Conservation (phyloP, 1,284 basidiomycete genomes). For the Gomphus sp. region DNA sequence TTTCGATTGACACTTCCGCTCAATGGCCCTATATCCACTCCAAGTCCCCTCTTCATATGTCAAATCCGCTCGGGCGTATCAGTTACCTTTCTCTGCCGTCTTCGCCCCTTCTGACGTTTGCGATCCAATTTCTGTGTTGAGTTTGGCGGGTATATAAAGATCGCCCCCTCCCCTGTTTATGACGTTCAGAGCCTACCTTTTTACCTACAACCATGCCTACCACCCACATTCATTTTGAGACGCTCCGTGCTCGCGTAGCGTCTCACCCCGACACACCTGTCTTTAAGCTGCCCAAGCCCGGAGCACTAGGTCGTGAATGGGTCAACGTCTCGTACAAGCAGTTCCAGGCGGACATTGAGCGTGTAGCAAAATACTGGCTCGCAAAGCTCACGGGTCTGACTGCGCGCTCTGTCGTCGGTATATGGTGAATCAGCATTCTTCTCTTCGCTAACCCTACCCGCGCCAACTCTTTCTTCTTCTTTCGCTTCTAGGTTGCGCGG, state of each 20-base stretch:
- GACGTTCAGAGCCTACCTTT: not conserved
- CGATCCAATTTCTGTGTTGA: not conserved
- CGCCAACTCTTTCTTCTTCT: too few relatives aligned
- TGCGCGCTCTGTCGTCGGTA: slow-evolving; percentile 48
- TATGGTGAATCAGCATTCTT: slow-evolving; percentile 37
- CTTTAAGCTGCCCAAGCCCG: slow-evolving; percentile 6
- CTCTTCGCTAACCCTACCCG: slow-evolving; percentile 10
- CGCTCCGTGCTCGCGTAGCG: slow-evolving; percentile 7
- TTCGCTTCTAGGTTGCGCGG: slow-evolving; percentile 52
- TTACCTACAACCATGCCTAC: not conserved
- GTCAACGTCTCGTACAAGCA: slow-evolving; percentile 39
- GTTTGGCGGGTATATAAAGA: not conserved
- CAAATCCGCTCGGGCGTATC: not conserved
- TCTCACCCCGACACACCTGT: slow-evolving; percentile 8
- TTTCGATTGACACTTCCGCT: not conserved
- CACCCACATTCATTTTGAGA: slow-evolving; percentile 6
- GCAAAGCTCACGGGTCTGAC: slow-evolving; percentile 34
- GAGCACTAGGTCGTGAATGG: slow-evolving; percentile 28
- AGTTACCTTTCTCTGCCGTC: not conserved
- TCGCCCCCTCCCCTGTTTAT: not conserved
- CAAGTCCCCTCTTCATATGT: not conserved
- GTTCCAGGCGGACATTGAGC: slow-evolving; percentile 46
- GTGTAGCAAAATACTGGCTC: slow-evolving; percentile 47
- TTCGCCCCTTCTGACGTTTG: not conserved
- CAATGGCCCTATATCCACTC: not conserved